Evolutionary conservation across 2,329 filamentous ascomycete genomes (phyloP).

Genomic region (Calycina marina): DNA sequence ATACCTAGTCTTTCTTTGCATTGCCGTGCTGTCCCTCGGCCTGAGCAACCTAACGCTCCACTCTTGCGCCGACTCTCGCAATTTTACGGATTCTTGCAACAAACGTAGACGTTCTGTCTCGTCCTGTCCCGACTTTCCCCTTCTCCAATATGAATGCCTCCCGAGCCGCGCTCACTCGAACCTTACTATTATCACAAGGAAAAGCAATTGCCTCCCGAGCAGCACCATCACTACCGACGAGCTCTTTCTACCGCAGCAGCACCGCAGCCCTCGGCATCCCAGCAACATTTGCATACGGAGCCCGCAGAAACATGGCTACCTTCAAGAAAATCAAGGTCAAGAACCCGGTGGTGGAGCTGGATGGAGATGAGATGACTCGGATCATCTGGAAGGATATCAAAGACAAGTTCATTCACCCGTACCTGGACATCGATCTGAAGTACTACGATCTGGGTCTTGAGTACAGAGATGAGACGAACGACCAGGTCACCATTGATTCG

Average conservation of each 20-base stretch:
- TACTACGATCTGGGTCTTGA: constrained; percentile 91
- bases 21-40: not conserved
- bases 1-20: not conserved
- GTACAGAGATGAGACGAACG: constrained; percentile 91
- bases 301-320: constrained; percentile 41
- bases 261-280: constrained; percentile 10
- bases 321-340: constrained; percentile 94
- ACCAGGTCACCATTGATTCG: constrained; percentile 88
- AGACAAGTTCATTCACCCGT: constrained; percentile 94
- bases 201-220: not conserved
- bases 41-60: not conserved
- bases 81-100: not conserved
- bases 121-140: not conserved
- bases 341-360: constrained; percentile 96
- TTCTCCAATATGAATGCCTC: constrained; percentile 7
- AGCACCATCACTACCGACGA: not conserved
- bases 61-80: not conserved
- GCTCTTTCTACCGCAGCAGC: constrained; percentile 1
- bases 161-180: constrained; percentile 6
- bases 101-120: not conserved
- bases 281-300: constrained; percentile 20
- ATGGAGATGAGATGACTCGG: constrained; percentile 91
- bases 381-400: constrained; percentile 99
- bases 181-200: constrained; percentile 3
- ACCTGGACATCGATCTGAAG: constrained; percentile 95